Conservation (phyloP, 257 asterid species). For the Nicotiana knightiana region DNA sequence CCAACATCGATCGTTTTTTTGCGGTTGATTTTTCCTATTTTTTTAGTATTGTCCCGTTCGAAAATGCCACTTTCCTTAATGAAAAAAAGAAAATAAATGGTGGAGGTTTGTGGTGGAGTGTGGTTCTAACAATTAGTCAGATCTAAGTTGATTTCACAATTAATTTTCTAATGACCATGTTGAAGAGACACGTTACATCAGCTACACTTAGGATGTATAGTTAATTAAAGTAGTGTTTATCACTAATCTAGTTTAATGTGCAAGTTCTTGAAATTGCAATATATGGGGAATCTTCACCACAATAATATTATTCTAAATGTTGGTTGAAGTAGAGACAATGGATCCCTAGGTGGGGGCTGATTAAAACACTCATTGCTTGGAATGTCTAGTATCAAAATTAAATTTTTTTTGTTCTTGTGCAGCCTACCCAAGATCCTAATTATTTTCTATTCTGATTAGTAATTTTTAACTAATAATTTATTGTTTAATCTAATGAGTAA, state of each 20-base stretch:
- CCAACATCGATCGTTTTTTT: too few species aligned
- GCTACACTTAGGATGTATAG: constrained; percentile 18
- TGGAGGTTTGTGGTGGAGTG: not conserved
- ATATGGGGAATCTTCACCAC: constrained; percentile 55
- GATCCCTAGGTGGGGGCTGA: constrained; percentile 65
- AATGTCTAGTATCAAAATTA: constrained; percentile 25
- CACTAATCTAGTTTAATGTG: constrained; percentile 6
- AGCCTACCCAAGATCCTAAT: not conserved
- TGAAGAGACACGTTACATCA: constrained; percentile 39
- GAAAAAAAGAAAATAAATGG: not conserved
- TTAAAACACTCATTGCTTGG: constrained; percentile 47
- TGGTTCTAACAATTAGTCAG: constrained; percentile 27
- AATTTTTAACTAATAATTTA: not conserved
- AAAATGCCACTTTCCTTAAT: not conserved
- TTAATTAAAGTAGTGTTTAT: constrained; percentile 7
- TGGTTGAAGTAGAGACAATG: constrained; percentile 73
- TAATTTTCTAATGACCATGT: constrained; percentile 12
- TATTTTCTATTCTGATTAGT: not conserved
- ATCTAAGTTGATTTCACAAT: constrained; percentile 13
- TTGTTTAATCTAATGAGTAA: not conserved
- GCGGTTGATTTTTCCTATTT: too few species aligned
- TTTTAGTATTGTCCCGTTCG: too few species aligned
- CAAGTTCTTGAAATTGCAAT: constrained; percentile 33
- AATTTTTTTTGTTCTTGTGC: not conserved
- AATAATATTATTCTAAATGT: constrained; percentile 72